phyloP scores from a whole-genome alignment of 2,329 filamentous ascomycete species.

The Emmonsiellopsis sp. region DNA sequence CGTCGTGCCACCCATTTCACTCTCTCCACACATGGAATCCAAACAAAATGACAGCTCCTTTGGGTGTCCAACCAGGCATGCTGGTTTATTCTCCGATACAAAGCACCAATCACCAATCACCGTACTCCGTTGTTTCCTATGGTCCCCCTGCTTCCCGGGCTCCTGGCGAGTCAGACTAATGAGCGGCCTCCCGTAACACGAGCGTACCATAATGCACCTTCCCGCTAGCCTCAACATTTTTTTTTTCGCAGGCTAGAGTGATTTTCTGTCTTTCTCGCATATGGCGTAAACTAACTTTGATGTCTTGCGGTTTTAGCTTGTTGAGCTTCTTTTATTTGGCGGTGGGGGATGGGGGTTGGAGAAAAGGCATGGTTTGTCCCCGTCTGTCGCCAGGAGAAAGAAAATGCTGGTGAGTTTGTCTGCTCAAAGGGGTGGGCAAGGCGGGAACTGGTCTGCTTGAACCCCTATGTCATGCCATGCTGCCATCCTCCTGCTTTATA shows the following conservation, averaged over 20 bases:
- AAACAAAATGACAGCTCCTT: conserved; percentile 2
- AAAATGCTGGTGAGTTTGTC: not conserved
- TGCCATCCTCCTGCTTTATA: not conserved
- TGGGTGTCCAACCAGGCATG: not conserved
- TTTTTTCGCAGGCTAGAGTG: not conserved
- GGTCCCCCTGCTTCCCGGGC: not conserved
- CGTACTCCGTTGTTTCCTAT: not conserved
- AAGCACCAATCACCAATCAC: not conserved
- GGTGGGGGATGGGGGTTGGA: not conserved
- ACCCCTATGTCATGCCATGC: not conserved
- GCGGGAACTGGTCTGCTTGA: not conserved
- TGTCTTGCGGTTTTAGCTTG: not conserved
- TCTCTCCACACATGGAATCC: not conserved
- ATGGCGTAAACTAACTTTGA: not conserved
- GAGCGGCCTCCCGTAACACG: conserved; percentile 4
- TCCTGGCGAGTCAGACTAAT: not conserved
- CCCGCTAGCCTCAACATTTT: not conserved
- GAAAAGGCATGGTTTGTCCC: not conserved
- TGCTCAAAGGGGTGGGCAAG: not conserved
- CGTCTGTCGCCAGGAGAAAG: not conserved
- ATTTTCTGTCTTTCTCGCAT: not conserved
- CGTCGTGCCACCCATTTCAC: not conserved
- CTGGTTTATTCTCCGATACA: conserved; percentile 2
- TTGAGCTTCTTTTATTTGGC: not conserved
- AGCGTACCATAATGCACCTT: not conserved